Conservation (phyloP, 2,329 filamentous ascomycete species). For the Colletotrichum zoysiae region DNA sequence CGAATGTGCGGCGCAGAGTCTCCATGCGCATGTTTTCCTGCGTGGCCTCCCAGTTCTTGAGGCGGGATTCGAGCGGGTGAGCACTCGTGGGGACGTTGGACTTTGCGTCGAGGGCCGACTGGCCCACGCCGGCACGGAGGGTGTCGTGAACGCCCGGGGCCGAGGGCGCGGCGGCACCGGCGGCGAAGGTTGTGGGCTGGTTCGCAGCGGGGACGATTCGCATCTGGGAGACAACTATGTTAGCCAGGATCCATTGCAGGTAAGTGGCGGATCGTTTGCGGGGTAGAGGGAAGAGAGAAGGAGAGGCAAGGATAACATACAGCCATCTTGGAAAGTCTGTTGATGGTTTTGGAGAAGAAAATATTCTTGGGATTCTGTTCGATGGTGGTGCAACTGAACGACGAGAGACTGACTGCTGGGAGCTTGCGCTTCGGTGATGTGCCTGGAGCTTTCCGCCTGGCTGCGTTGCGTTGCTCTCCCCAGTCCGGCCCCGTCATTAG, state of each 20-base stretch:
- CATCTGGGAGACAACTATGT: constrained; percentile 61
- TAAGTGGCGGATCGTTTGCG: background rate
- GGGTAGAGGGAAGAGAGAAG: background rate
- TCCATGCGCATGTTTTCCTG: constrained; percentile 92
- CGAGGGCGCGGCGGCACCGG: constrained; percentile 83
- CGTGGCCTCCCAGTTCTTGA: constrained; percentile 89
- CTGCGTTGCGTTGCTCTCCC: constrained; percentile 11
- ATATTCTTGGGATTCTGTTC: constrained; percentile 5
- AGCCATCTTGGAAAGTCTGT: constrained; percentile 57
- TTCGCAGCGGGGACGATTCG: constrained; percentile 83
- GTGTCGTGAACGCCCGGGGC: constrained; percentile 95
- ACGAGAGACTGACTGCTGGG: constrained; percentile 23
- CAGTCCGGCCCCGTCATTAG: constrained; percentile 18
- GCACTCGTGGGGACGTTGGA: constrained; percentile 59
- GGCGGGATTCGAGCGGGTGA: constrained; percentile 92
- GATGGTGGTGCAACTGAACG: constrained; percentile 24
- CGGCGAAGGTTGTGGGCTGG: constrained; percentile 75
- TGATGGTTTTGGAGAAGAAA: background rate
- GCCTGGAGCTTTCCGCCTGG: constrained; percentile 41
- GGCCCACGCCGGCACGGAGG: constrained; percentile 84
- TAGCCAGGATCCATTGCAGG: constrained; percentile 27
- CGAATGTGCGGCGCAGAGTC: constrained; percentile 86
- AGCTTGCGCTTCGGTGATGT: constrained; percentile 42
- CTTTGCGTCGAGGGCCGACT: constrained; percentile 64
- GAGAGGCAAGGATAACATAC: constrained; percentile 50